These are phyloP conservation scores for Iodosphaeria phyllophila DNA, from an alignment of 2,329 filamentous ascomycete genomes.

Conservation along the genomic window DNA sequence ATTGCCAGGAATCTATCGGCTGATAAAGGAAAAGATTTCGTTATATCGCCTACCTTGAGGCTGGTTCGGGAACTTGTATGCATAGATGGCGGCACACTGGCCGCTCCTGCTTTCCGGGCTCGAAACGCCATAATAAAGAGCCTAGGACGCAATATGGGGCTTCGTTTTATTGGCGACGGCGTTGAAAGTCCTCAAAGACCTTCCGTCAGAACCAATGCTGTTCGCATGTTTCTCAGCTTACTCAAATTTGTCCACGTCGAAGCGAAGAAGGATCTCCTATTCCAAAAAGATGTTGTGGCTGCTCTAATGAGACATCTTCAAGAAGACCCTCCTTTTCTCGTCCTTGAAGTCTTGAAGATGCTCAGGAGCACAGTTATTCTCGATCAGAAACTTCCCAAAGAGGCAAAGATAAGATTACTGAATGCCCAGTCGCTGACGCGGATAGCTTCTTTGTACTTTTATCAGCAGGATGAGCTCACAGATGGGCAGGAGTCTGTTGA, in stretches of 20 bases:
- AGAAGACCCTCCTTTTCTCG: conserved; percentile 57
- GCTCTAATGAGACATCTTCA: conserved; percentile 59
- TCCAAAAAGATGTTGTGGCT: conserved; percentile 51
- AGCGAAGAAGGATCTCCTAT: conserved; percentile 68
- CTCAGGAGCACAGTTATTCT: conserved; percentile 54
- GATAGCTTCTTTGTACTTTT: conserved; percentile 53
- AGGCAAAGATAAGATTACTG: conserved; percentile 57
- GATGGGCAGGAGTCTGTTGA: conserved; percentile 29
- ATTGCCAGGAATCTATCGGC: conserved; percentile 63
- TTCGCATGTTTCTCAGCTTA: conserved; percentile 63
- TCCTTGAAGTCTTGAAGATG: conserved; percentile 55
- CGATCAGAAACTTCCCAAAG: conserved; percentile 54
- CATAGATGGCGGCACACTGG: conserved; percentile 70
- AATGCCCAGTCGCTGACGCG: conserved; percentile 56
- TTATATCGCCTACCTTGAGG: conserved; percentile 76
- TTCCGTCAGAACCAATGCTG: conserved; percentile 65
- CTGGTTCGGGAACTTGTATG: conserved; percentile 70
- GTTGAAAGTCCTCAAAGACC: conserved; percentile 50
- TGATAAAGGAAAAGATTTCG: conserved; percentile 65
- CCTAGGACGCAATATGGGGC: conserved; percentile 61
- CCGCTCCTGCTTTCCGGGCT: conserved; percentile 58
- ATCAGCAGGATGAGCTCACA: conserved; percentile 26
- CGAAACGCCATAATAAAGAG: conserved; percentile 65
- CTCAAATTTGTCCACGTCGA: conserved; percentile 61
- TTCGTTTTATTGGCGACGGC: conserved; percentile 39